Evolutionary conservation across 2,329 filamentous ascomycete genomes (phyloP), one percentile per base, ranked within the genome.

Genomic region (Leptographium flavum): DNA sequence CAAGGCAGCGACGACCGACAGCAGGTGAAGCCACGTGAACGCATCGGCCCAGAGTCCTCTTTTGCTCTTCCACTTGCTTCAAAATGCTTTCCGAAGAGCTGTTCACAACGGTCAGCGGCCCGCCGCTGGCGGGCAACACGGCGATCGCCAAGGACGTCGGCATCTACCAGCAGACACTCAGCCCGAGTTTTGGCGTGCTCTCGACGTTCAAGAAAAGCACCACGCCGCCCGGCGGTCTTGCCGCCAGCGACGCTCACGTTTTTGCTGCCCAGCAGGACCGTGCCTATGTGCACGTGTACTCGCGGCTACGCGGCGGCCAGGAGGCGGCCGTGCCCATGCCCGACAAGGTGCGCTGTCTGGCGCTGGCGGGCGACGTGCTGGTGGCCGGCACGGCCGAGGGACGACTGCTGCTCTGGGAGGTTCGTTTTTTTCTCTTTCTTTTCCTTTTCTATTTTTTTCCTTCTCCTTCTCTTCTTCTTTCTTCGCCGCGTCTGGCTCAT

Each of bases 261-360:
- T 98, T 94, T 60, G 83, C 88, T 4, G 90, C 87, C 4, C 92
- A 98, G 61, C 74, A 83, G 42, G 87, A 88, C 52, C 96, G 94
- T 63, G 86, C 87, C 0, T 84, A 94, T 36, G 74, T 98, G 2
- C 86, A 96, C 63, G 87, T 98, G 45, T 98, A 96, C 64, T 88
- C 76, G 47, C 75, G 87, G 45, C 72, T 79, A 47, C 83, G 84
- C 51, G 84, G 84, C 25, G 92, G 84, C 55, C 87, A 95, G 58
- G 90, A 96, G 64, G 83, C 86, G 7, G 74, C 86, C 17, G 78
- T 96, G 19, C 83, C 88, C 1, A 94, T 98, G 56, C 80, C 83
- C 0, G 90, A 96, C 63, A 76, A 80, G 55, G 86, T 98, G 56
- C 80, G 79, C 52, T 87, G 83, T 62, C 66, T 94, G 55, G 73